These are phyloP conservation scores for Perilla frutescens DNA, from an alignment of 257 asterid species.

Conservation along the genomic window DNA sequence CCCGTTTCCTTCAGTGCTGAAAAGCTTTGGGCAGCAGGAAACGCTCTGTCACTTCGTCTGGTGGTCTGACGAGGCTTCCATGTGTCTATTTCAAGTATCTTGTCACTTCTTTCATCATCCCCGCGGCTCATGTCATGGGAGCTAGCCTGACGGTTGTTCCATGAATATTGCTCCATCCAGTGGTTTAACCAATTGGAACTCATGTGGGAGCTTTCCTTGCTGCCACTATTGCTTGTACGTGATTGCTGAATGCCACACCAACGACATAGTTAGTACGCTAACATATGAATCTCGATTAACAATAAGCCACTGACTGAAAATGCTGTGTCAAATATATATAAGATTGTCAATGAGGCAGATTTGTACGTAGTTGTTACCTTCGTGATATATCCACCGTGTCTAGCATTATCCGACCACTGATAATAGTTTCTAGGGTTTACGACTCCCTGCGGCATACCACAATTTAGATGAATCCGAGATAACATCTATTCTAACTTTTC, in stretches of 20 bases:
- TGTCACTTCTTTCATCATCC: slow-evolving; percentile 69
- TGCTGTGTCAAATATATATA: too few relatives aligned
- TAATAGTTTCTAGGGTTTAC: slow-evolving; percentile 39
- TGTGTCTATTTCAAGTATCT: slow-evolving; percentile 82
- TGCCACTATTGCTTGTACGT: slow-evolving; percentile 48
- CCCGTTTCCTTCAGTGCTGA: too few relatives aligned
- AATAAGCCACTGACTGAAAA: neutral
- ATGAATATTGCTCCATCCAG: slow-evolving; percentile 72
- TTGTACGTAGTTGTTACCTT: too few relatives aligned
- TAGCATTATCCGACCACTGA: slow-evolving; percentile 35
- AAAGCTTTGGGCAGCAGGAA: slow-evolving; percentile 28
- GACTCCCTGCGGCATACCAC: slow-evolving; percentile 47
- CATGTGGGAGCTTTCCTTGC: slow-evolving; percentile 38
- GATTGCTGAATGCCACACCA: slow-evolving; percentile 22
- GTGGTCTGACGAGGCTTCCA: slow-evolving; percentile 66
- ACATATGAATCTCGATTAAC: neutral
- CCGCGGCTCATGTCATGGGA: slow-evolving; percentile 25
- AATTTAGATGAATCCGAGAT: too few relatives aligned
- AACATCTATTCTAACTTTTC: neutral
- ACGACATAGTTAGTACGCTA: neutral
- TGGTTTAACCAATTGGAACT: slow-evolving; percentile 62
- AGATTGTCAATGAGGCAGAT: too few relatives aligned
- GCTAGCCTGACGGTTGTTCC: slow-evolving; percentile 51
- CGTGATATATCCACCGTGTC: slow-evolving; percentile 40
- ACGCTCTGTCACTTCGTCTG: slow-evolving; percentile 37